These are phyloP conservation scores for Lepiota venenata DNA, from an alignment of 768 basidiomycete species.

Conservation along the genomic window DNA sequence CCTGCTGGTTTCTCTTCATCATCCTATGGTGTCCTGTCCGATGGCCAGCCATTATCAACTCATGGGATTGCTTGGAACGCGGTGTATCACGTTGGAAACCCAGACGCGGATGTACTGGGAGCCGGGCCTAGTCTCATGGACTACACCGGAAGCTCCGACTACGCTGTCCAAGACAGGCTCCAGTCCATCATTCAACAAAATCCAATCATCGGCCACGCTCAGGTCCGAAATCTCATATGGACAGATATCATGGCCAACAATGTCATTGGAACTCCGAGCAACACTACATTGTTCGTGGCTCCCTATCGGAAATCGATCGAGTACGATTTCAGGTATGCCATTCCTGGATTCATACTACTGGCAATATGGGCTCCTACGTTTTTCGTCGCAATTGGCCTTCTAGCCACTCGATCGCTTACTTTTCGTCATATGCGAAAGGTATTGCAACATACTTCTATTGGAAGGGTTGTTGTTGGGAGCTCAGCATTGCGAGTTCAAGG, in stretches of 20 bases:
- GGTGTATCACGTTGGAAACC: neutral
- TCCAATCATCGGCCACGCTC: neutral
- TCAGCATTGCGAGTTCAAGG: neutral
- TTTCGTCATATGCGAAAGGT: neutral
- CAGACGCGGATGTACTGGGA: too few species aligned
- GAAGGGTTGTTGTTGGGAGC: neutral
- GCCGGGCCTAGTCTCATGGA: neutral
- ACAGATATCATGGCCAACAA: slow-evolving; percentile 3
- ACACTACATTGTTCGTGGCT: neutral
- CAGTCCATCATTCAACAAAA: neutral
- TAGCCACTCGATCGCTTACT: neutral
- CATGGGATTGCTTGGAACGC: neutral
- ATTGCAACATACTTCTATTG: neutral
- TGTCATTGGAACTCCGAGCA: neutral
- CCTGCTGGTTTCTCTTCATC: neutral
- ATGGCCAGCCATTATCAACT: neutral
- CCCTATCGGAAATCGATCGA: neutral
- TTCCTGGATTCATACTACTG: slow-evolving; percentile 2
- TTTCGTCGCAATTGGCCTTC: neutral
- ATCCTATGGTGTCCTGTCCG: too few species aligned
- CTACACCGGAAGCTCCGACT: neutral
- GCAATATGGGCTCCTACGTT: neutral
- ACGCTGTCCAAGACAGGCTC: neutral
- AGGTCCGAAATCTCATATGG: neutral
- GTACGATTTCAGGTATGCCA: slow-evolving; percentile 5